phyloP scores from a whole-genome alignment of 23 red algal genomes.

The Agarophyton chilense region DNA sequence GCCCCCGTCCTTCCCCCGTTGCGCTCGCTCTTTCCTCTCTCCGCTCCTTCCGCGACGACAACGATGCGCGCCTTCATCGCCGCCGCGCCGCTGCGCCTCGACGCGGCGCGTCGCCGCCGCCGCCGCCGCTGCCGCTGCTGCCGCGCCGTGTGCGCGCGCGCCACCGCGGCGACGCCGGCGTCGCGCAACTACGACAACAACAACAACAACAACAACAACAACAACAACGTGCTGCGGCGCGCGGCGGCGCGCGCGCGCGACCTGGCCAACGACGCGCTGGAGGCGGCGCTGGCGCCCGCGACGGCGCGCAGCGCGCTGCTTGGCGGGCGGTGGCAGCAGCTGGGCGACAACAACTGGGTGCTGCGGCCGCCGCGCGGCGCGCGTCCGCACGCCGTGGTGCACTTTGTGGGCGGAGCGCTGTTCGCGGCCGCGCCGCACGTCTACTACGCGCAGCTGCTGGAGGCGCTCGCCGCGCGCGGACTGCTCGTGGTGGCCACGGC shows the following conservation, averaged over 20 bases:
- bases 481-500: conserved; percentile 84
- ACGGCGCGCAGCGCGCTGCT: neutral
- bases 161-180: neutral
- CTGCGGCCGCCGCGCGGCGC: conserved; percentile 15
- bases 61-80: no score
- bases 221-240: neutral
- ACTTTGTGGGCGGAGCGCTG: conserved; percentile 96
- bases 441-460: conserved; percentile 65
- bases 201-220: neutral
- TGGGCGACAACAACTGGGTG: conserved; percentile 41
- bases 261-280: neutral
- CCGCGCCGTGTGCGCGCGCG: neutral
- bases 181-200: neutral
- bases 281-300: conserved; percentile 1
- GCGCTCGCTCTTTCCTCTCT: no score
- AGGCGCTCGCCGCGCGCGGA: conserved; percentile 45
- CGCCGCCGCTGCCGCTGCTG: neutral
- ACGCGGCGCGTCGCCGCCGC: neutral
- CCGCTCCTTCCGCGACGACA: neutral
- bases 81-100: neutral
- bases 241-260: neutral
- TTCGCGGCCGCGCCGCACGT: conserved; percentile 75
- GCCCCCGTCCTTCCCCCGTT: no score
- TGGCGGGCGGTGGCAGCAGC: neutral
- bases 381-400: conserved; percentile 57